Base-by-base conservation (phyloP, 805 yeast genomes). In the Candida gorgasii region DNA sequence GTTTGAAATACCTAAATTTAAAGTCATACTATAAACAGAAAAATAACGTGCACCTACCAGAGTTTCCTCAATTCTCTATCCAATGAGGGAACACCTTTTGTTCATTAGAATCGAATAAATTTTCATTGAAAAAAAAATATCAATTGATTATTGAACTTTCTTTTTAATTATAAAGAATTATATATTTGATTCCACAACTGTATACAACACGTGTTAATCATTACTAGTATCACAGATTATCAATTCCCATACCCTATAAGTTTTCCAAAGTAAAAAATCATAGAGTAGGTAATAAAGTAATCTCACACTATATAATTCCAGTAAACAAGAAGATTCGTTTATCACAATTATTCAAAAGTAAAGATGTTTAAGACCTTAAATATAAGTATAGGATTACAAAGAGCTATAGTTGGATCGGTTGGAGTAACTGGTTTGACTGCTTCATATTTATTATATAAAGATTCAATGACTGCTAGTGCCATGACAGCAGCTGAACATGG, bases 401-500 rank as follows among this genome's bases (percentile, higher is more conserved):
- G 74, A 59, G 59, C 73, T 57, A 69, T 82, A 55, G 73, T 78
- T 53, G 83, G 84, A 57, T 72, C 82, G 45, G 84, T 82, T 54
- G 88, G 86, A 47, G 76, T 80, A 39, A 76, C 87, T 45, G 96
- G 95, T 53, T 72, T 86, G 49, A 78, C 88, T 45, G 89, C 95
- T 36, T 85, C 93, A 45, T 86, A 84, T 65, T 72, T 85, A 59
- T 73, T 86, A 61, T 89, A 89, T 72, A 80, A 86, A 60, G 96
- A 89, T 66, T 76, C 89, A 22, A 79, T 82, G 67, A 82, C 89
- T 50, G 97, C 97, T 45, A 82, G 79, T 59, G 98, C 98, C 61
- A 86, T 92, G 95, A 90, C 99, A 43, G 95, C 93, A 53, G 97
- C 98, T 54, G 99, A 93, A 75, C 98, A 93, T 73, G 99, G 99